Percentiles rank a stretch among this genome's conserved stretches.
Conservation (phyloP, 108 stramenopile genomes). For the Skeletonema marinoi region DNA sequence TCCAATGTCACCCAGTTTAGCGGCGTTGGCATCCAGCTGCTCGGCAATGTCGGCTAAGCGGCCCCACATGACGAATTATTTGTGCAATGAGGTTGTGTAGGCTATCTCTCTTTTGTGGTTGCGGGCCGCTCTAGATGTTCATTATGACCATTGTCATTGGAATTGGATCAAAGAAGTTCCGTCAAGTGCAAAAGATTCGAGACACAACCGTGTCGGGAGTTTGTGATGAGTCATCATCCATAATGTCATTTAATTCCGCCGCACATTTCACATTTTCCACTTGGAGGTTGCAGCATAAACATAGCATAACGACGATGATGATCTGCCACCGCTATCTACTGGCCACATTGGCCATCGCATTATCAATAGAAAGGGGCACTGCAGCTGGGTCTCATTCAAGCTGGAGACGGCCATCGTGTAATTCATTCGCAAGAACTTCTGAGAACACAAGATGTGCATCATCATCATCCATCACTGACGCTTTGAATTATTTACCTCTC, state of each 20-base stretch:
- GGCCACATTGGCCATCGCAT: background rate
- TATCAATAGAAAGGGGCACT: background rate
- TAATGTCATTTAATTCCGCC: background rate
- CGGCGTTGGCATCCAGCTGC: conserved; percentile 25
- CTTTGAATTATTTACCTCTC: background rate
- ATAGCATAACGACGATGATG: background rate
- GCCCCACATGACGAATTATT: conserved; percentile 33
- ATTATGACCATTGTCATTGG: too few species aligned
- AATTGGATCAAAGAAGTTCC: too few species aligned
- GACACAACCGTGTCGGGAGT: background rate
- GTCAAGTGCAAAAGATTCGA: too few species aligned
- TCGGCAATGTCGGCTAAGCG: conserved; percentile 36
- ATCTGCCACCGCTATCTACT: background rate
- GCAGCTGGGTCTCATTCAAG: background rate
- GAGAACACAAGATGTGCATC: background rate
- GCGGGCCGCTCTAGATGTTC: too few species aligned
- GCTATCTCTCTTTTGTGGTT: too few species aligned
- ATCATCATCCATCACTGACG: background rate
- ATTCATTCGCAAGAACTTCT: background rate
- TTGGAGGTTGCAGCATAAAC: background rate
- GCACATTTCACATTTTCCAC: background rate
- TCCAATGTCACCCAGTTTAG: background rate
- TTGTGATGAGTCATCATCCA: background rate
- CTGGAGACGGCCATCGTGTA: background rate
- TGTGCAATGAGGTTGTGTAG: background rate